Evolutionary conservation across 805 yeast genomes (phyloP).

Genomic region (Metschnikowia orientalis): DNA sequence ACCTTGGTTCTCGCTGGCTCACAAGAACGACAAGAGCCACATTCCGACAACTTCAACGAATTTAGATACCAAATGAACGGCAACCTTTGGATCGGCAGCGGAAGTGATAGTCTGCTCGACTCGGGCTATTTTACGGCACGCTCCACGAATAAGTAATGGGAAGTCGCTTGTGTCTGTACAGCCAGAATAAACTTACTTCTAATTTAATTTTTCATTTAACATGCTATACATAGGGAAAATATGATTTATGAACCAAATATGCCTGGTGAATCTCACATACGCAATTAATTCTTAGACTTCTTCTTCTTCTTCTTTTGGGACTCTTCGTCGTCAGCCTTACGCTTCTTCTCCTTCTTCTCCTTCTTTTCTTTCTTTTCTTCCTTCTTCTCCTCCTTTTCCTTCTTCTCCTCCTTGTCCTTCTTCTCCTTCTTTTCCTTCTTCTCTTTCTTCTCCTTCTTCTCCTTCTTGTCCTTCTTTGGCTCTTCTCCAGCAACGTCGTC

Average conservation of each 20-base stretch:
- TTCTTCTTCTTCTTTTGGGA: conserved; percentile 41
- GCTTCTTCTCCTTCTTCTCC: conserved; percentile 35
- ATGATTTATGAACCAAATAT: conserved; percentile 4
- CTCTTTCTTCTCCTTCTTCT: conserved; percentile 26
- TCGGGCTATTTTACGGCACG: conserved; percentile 3
- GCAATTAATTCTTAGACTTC: conserved; percentile 41
- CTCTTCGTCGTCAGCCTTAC: conserved; percentile 36
- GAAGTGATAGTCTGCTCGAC: conserved; percentile 3
- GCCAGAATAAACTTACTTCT: too few relatives aligned
- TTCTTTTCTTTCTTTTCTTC: conserved; percentile 32
- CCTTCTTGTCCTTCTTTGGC: conserved; percentile 17
- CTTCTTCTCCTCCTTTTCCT: conserved; percentile 28
- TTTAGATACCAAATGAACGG: conserved; percentile 9
- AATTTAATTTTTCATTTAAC: conserved; percentile 8
- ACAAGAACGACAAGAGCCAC: too few relatives aligned
- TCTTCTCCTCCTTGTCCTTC: conserved; percentile 32
- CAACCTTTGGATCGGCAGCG: background rate
- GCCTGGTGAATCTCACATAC: conserved; percentile 5
- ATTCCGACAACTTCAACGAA: conserved; percentile 6
- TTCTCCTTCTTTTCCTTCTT: conserved; percentile 31
- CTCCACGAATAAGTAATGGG: too few relatives aligned
- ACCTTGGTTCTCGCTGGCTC: too few relatives aligned
- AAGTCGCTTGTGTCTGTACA: too few relatives aligned
- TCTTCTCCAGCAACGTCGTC: conserved; percentile 15
- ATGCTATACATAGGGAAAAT: conserved; percentile 18